These are phyloP conservation scores for Leccinum subgranulosum DNA, from an alignment of 768 basidiomycete species.

Conservation along the genomic window DNA sequence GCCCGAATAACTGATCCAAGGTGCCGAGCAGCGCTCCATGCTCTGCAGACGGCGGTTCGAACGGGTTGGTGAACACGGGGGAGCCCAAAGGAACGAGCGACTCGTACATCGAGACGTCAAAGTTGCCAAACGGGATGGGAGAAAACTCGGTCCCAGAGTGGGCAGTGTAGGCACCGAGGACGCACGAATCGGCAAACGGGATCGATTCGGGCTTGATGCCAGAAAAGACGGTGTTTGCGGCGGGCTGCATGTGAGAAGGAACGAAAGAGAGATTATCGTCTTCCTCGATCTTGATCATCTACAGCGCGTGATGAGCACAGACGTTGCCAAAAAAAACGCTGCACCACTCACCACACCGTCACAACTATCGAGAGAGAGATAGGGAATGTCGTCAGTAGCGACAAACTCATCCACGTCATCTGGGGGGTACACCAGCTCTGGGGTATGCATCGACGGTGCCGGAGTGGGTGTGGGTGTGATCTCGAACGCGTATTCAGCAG, in stretches of 20 bases:
- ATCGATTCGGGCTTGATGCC: constrained; percentile 32
- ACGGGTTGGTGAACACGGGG: constrained; percentile 32
- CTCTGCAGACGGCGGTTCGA: constrained; percentile 10
- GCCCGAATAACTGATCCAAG: constrained; percentile 32
- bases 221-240: constrained; percentile 18
- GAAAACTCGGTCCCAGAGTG: background rate
- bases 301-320: constrained; percentile 7
- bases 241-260: constrained; percentile 24
- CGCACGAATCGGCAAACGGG: constrained; percentile 25
- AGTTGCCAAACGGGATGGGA: constrained; percentile 8
- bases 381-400: constrained; percentile 35
- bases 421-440: constrained; percentile 17
- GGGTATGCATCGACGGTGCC: constrained; percentile 6
- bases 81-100: constrained; percentile 17
- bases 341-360: constrained; percentile 18
- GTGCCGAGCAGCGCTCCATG: constrained; percentile 16
- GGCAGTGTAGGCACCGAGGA: constrained; percentile 19
- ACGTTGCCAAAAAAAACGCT: background rate
- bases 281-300: constrained; percentile 7
- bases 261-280: constrained; percentile 5
- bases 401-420: constrained; percentile 26
- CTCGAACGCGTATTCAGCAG: constrained; percentile 1
- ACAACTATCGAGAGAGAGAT: constrained; percentile 28
- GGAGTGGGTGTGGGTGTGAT: background rate
- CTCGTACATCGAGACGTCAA: constrained; percentile 8